These are phyloP conservation scores for Rhizophagus sp. DNA, from an alignment of 192 early-diverging fungal species.

Conservation along the genomic window DNA sequence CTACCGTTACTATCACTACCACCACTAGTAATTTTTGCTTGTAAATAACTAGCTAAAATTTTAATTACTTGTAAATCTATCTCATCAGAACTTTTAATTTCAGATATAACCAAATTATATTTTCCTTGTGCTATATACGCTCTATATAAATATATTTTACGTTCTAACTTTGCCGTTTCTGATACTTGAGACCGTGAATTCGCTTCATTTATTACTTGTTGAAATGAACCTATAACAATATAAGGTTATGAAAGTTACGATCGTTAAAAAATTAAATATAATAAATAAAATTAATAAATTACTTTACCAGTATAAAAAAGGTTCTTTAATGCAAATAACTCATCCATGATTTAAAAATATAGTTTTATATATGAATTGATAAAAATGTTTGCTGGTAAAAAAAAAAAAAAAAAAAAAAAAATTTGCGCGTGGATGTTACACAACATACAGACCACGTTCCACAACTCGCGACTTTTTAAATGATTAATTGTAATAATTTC, in stretches of 20 bases:
- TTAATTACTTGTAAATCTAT: slow-evolving; percentile 68
- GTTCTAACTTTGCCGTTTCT: slow-evolving; percentile 52
- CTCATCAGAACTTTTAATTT: slow-evolving; percentile 54
- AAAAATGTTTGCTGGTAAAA: not conserved
- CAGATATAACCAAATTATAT: slow-evolving; percentile 64
- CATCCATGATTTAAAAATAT: slow-evolving; percentile 17
- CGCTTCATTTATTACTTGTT: slow-evolving; percentile 70
- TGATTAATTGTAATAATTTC: too few species aligned
- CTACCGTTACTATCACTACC: not conserved
- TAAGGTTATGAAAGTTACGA: slow-evolving; percentile 35
- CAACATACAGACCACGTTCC: too few species aligned
- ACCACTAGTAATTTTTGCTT: slow-evolving; percentile 38
- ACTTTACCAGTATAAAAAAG: slow-evolving; percentile 56
- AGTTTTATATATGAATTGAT: not conserved
- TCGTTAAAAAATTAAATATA: not conserved
- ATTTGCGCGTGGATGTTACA: not conserved
- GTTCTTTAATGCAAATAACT: slow-evolving; percentile 70
- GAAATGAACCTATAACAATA: slow-evolving; percentile 64
- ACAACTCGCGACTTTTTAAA: too few species aligned
- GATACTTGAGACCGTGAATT: slow-evolving; percentile 40
- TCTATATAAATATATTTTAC: slow-evolving; percentile 72
- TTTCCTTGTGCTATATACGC: slow-evolving; percentile 80
- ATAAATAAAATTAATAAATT: not conserved
- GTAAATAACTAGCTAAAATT: slow-evolving; percentile 61
- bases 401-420: too few species aligned